Percentiles rank a stretch among this genome's conserved stretches.
Conservation (phyloP, 2,329 filamentous ascomycete genomes). For the Phyllosticta citrichinensis region DNA sequence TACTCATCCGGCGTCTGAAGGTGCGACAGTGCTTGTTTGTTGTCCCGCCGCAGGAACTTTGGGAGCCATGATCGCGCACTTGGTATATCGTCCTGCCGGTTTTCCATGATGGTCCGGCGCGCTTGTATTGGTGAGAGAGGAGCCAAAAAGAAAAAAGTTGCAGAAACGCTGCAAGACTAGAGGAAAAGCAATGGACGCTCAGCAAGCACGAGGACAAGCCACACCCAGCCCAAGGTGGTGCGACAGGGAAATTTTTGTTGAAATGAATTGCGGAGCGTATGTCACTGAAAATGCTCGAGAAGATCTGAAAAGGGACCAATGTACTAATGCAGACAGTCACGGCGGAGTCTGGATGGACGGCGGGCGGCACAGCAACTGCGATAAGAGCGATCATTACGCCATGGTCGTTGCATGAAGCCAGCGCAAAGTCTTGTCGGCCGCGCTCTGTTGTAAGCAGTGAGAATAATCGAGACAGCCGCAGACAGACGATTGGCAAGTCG, state of each 20-base stretch:
- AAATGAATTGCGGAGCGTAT: background rate
- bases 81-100: constrained; percentile 9
- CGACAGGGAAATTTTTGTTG: background rate
- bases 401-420: background rate
- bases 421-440: background rate
- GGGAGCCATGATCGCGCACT: constrained; percentile 22
- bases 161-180: background rate
- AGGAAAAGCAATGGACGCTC: background rate
- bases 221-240: background rate
- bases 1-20: constrained; percentile 25
- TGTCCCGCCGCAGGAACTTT: constrained; percentile 14
- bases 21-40: constrained; percentile 12
- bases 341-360: background rate
- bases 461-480: background rate
- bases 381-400: background rate
- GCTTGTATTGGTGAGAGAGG: background rate
- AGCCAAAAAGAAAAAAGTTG: background rate
- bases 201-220: background rate
- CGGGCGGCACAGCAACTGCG: background rate
- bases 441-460: background rate
- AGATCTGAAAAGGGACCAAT: background rate
- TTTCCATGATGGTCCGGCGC: constrained; percentile 5
- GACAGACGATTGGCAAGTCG: background rate
- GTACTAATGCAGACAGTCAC: constrained; percentile 14
- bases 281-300: background rate